Evolutionary conservation across 345 rosid genomes (phyloP), one percentile per base, ranked within the genome.

Genomic region (Odontarrhena argentea): DNA sequence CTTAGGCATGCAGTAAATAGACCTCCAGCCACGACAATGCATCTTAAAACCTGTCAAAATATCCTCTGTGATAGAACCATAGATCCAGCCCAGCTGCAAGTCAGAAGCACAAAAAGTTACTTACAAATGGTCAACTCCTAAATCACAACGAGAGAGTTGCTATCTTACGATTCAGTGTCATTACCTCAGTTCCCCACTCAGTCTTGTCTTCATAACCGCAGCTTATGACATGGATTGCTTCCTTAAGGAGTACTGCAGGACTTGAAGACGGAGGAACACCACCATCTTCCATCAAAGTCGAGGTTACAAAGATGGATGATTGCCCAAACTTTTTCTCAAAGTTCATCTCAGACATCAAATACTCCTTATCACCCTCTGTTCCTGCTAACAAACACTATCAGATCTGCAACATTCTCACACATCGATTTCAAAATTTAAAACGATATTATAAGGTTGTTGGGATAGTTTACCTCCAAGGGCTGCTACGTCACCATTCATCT

Each of bases 1-100:
- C 80, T 79, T 80, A 46, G 99, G 99, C 99, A 91, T 94, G 56
- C 97, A 91, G 82, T 94, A 94, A 36, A 94, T 88, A 18, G 99
- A 91, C 69, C 99, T 88, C 96, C 97, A 94, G 40, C 97, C 96
- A 41, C 99, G 96, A 64, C 96, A 91, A 63, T 91, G 96, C 99
- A 91, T 91, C 90, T 94, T 91, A 84, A 95, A 95, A 14, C 98
- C 99, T 50, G 96, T 91, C 52, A 95, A 76, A 63, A 91, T 95
- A 80, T 89, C 99, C 76, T 95, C 99, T 63, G 96, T 91, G 53
- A 95, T 95, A 36, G 99, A 95, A 51, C 99, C 97, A 44, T 91
- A 95, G 67, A 91, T 95, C 98, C 98, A 89, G 43, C 98, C 96
- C 60, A 89, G 85, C 98, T 94, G 83, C 85, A 74, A 42, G 68